Evolutionary conservation across 2,329 filamentous ascomycete genomes (phyloP).

Genomic region (Penicillium thymicola): DNA sequence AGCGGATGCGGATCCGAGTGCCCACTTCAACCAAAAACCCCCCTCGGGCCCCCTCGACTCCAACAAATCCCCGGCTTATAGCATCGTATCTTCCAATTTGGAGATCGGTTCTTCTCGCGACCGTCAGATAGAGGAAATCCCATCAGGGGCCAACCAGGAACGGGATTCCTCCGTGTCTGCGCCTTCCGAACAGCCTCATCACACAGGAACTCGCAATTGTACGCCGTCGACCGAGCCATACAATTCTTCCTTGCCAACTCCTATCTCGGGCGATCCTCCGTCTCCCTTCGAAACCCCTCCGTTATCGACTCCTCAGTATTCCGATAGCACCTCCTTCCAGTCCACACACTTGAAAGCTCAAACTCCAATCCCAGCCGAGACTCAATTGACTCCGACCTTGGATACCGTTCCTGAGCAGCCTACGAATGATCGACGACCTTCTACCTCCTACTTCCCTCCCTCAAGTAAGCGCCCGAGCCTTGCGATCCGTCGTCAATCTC

Average conservation of each 20-base stretch:
- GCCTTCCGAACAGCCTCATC: conserved; percentile 12
- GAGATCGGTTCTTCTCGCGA: conserved; percentile 12
- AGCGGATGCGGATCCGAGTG: conserved; percentile 28
- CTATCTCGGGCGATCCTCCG: conserved; percentile 20
- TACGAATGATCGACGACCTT: conserved; percentile 10
- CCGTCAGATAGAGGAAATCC: conserved; percentile 8
- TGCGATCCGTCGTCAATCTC: conserved; percentile 38
- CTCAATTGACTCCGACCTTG: conserved; percentile 26
- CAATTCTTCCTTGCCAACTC: conserved; percentile 25
- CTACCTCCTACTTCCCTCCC: conserved; percentile 15
- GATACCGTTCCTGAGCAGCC: conserved; percentile 29
- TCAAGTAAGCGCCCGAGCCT: conserved; percentile 34
- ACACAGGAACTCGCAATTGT: conserved; percentile 5
- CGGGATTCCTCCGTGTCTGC: conserved; percentile 7
- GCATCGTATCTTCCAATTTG: conserved; percentile 23
- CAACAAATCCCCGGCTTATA: conserved; percentile 23
- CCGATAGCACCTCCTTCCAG: conserved; percentile 22
- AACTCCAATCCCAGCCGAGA: conserved; percentile 17
- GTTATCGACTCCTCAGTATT: conserved; percentile 21
- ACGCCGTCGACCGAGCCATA: conserved; percentile 18
- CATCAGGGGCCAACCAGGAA: conserved; percentile 2
- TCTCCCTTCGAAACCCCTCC: conserved; percentile 21
- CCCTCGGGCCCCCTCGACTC: conserved; percentile 22
- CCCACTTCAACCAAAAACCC: conserved; percentile 24
- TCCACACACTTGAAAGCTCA: conserved; percentile 16